phyloP scores from a whole-genome alignment of 139 green algal genomes.

The Micromonas pusilla region DNA sequence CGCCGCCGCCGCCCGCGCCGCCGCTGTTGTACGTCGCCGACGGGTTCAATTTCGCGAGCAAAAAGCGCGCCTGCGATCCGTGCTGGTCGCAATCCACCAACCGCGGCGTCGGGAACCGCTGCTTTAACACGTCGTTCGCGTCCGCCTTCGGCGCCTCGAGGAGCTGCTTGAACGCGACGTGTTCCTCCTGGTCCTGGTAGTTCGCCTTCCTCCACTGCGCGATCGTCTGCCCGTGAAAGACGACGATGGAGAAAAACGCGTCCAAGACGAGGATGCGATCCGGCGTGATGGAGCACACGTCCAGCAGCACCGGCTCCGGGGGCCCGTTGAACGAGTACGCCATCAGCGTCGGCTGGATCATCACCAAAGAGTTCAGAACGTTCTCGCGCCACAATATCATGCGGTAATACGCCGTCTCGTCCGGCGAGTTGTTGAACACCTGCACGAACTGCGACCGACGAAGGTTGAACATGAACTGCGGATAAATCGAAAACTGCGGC shows the following conservation, averaged over 20 bases:
- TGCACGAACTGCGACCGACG: conserved; percentile 49
- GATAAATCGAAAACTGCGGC: conserved; percentile 44
- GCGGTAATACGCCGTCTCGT: conserved; percentile 55
- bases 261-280: conserved; percentile 53
- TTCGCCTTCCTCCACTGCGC: conserved; percentile 46
- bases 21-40: conserved; percentile 45
- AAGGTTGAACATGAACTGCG: conserved; percentile 64
- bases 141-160: conserved; percentile 42
- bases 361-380: conserved; percentile 42
- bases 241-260: conserved; percentile 47
- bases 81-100: conserved; percentile 54
- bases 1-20: neutral
- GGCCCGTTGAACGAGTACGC: conserved; percentile 45
- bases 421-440: conserved; percentile 55
- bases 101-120: conserved; percentile 43
- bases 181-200: conserved; percentile 44
- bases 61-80: conserved; percentile 51
- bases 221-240: conserved; percentile 47
- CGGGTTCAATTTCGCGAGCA: conserved; percentile 58
- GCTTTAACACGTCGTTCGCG: conserved; percentile 30
- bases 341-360: conserved; percentile 56
- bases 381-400: conserved; percentile 46
- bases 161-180: conserved; percentile 48
- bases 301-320: conserved; percentile 46
- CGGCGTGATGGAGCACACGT: conserved; percentile 44